These are phyloP conservation scores for Aphanocladium album DNA, from an alignment of 2,329 filamentous ascomycete species.

Conservation along the genomic window DNA sequence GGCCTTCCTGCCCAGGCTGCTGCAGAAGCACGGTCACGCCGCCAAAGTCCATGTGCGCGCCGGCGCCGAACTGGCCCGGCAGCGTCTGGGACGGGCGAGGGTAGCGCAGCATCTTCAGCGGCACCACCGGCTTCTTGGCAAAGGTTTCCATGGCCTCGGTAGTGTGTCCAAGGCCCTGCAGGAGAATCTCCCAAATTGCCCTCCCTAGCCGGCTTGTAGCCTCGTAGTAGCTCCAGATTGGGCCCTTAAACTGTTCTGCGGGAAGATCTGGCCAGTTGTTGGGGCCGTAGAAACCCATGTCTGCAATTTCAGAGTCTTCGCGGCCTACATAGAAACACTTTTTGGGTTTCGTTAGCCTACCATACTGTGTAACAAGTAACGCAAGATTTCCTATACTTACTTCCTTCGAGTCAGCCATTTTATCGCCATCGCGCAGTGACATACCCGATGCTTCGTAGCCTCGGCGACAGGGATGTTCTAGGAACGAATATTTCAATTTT, in stretches of 20 bases:
- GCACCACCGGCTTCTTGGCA: background rate
- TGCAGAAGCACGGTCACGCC: constrained; percentile 48
- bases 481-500: constrained; percentile 23
- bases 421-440: constrained; percentile 21
- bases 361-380: no score
- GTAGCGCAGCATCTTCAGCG: background rate
- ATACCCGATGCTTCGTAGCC: constrained; percentile 25
- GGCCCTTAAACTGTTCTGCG: background rate
- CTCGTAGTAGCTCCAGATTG: background rate
- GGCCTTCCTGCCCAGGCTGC: constrained; percentile 35
- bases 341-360: no score
- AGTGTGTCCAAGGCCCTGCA: background rate
- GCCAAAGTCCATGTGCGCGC: constrained; percentile 48
- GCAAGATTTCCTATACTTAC: no score
- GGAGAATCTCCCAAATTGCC: background rate
- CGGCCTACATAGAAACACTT: background rate
- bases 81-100: background rate
- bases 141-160: background rate
- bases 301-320: background rate
- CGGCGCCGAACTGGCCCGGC: constrained; percentile 16
- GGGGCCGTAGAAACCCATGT: background rate
- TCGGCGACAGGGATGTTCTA: constrained; percentile 21
- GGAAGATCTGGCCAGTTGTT: background rate
- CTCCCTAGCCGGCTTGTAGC: background rate
- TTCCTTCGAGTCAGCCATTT: constrained; percentile 11